Percentiles rank a stretch among this genome's conserved stretches.
phyloP scores from a whole-genome alignment of 768 basidiomycete genomes.

The Postia placenta region DNA sequence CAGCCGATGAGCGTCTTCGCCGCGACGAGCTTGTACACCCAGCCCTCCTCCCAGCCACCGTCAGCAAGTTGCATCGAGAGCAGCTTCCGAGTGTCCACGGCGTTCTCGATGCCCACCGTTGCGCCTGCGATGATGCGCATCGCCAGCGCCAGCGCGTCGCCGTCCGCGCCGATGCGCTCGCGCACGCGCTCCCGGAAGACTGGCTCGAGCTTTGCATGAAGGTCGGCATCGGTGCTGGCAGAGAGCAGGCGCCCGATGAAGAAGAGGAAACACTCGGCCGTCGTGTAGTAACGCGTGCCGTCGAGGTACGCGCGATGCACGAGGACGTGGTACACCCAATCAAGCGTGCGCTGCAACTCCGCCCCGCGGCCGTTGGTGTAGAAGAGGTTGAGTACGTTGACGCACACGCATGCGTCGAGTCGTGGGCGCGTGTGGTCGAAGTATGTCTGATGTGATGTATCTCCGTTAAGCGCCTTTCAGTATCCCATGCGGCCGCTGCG shows the following conservation, averaged over 20 bases:
- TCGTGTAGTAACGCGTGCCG: conserved; percentile 50
- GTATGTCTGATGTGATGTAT: conserved; percentile 40
- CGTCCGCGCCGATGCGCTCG: conserved; percentile 44
- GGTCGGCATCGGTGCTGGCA: conserved; percentile 23
- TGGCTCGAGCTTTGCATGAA: conserved; percentile 33
- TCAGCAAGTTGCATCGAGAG: conserved; percentile 45
- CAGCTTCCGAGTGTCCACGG: conserved; percentile 39
- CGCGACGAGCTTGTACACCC: conserved; percentile 51
- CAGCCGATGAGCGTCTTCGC: conserved; percentile 45
- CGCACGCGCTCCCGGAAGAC: conserved; percentile 39
- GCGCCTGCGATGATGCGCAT: conserved; percentile 47
- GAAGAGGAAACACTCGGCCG: conserved; percentile 47
- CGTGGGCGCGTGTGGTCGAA: conserved; percentile 47
- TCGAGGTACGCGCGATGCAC: conserved; percentile 47
- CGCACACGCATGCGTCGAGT: conserved; percentile 48
- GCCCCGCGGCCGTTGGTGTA: conserved; percentile 41
- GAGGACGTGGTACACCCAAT: conserved; percentile 46
- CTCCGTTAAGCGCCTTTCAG: too few species aligned
- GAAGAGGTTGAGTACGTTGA: conserved; percentile 45
- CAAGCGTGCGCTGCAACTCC: conserved; percentile 37
- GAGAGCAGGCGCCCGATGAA: conserved; percentile 42
- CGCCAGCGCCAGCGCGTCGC: conserved; percentile 49
- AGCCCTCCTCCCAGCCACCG: conserved; percentile 51
- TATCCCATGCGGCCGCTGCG: too few species aligned
- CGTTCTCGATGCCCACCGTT: conserved; percentile 35